Evolutionary conservation across 352 stramenopile species (phyloP).

Genomic region (Plasmopara muralis): DNA sequence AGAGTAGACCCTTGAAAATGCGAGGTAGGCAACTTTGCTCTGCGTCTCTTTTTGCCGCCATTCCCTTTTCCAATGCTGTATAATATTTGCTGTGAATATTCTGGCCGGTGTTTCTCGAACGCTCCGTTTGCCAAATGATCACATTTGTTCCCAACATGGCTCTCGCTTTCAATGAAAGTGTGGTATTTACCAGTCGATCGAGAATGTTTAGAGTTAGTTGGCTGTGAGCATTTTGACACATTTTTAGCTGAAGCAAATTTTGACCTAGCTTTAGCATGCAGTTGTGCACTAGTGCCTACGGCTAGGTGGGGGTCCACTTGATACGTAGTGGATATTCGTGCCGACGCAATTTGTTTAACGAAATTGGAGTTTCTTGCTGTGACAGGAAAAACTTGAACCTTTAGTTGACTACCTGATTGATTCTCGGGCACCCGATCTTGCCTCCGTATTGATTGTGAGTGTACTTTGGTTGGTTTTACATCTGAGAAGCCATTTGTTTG

Average conservation of each 20-base stretch:
- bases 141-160: background rate
- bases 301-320: background rate
- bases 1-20: background rate
- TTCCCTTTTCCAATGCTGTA: constrained; percentile 1
- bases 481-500: background rate
- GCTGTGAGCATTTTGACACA: background rate
- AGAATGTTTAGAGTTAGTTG: background rate
- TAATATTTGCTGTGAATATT: background rate
- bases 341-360: background rate
- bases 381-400: background rate
- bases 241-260: background rate
- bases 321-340: background rate
- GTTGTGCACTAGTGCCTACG: background rate
- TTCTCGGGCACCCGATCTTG: background rate
- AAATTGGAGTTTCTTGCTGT: background rate
- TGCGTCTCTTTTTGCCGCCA: constrained; percentile 7
- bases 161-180: background rate
- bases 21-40: constrained; percentile 10
- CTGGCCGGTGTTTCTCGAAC: background rate
- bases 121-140: background rate
- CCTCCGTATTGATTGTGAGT: background rate
- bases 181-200: constrained; percentile 1
- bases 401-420: background rate
- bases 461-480: background rate
- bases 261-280: background rate